Conservation (phyloP, 2,329 filamentous ascomycete genomes). For the Penicillium sp. region DNA sequence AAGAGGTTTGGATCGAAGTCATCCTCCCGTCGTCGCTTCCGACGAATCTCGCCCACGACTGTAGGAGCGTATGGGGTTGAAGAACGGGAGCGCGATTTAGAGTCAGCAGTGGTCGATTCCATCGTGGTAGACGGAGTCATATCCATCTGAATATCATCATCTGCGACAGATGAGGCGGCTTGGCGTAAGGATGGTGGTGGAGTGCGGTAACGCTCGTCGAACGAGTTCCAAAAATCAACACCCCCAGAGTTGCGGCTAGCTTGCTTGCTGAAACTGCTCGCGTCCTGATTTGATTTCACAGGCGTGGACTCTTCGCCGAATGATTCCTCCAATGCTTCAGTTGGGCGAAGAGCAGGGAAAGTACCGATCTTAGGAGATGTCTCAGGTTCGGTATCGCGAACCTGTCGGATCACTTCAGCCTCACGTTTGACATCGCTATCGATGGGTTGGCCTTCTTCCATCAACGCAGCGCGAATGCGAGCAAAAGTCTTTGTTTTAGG, state of each 20-base stretch:
- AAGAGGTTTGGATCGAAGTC: constrained; percentile 86
- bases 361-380: constrained; percentile 40
- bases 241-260: constrained; percentile 71
- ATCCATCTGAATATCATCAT: constrained; percentile 42
- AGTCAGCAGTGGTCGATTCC: constrained; percentile 27
- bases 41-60: constrained; percentile 71
- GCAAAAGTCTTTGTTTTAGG: constrained; percentile 97
- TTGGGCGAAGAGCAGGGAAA: constrained; percentile 54
- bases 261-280: constrained; percentile 74
- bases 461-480: constrained; percentile 82
- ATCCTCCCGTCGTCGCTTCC: constrained; percentile 83
- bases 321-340: constrained; percentile 11
- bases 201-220: constrained; percentile 67
- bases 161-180: constrained; percentile 50
- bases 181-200: constrained; percentile 63
- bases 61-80: constrained; percentile 48
- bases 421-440: constrained; percentile 88
- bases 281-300: constrained; percentile 50
- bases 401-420: constrained; percentile 92
- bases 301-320: constrained; percentile 16
- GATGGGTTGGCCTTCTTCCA: constrained; percentile 83
- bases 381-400: constrained; percentile 80
- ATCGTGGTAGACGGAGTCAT: constrained; percentile 39
- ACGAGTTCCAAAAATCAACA: constrained; percentile 75
- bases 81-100: constrained; percentile 37